Base-by-base conservation (phyloP, 345 rosid genomes). In the Rhodomyrtus tomentosa region DNA sequence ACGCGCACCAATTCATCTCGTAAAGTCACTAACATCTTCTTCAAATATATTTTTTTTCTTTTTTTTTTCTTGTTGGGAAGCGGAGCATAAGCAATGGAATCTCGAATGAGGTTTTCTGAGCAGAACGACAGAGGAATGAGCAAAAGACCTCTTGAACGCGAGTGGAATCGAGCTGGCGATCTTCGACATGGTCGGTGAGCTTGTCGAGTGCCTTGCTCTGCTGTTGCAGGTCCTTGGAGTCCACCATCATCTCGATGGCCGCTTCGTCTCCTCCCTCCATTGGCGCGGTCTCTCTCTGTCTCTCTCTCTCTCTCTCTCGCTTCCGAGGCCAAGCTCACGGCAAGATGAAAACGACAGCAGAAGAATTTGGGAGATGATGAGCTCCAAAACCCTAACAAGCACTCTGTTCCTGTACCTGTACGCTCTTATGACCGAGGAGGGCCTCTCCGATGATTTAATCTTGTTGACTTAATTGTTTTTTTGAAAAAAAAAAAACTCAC, bases 181-280 rank as follows among this genome's bases (percentile, higher is more conserved):
- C 99, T 89, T 97, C 98, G 42, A 97, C 99, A 12, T 92, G 99
- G 90, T 97, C 99, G 81, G 99, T 95, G 88, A 97, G 99, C 93
- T 95, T 97, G 89, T 97, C 98, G 51, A 97, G 88, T 32, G 98
- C 99, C 89, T 97, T 97, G 96, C 96, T 97, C 88, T 97, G 98
- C 88, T 96, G 98, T 89, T 96, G 99, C 27, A 97, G 86, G 79
- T 97, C 99, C 91, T 97, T 97, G 6, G 99, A 97, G 88, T 96
- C 98, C 4, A 88, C 89, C 59, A 90, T 84, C 80, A 92, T 88
- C 80, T 93, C 98, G 16, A 87, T 89, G 20, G 91, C 98, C 83
- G 92, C 96, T 81, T 91, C 99, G 10, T 92, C 98, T 50, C 88
- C 91, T 18, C 90, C 95, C 85, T 94, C 99, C 99, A 97, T 95